Percentiles rank a stretch among this genome's conserved stretches.
Conservation (phyloP, 2,329 filamentous ascomycete genomes). For the Penicillium sp. region DNA sequence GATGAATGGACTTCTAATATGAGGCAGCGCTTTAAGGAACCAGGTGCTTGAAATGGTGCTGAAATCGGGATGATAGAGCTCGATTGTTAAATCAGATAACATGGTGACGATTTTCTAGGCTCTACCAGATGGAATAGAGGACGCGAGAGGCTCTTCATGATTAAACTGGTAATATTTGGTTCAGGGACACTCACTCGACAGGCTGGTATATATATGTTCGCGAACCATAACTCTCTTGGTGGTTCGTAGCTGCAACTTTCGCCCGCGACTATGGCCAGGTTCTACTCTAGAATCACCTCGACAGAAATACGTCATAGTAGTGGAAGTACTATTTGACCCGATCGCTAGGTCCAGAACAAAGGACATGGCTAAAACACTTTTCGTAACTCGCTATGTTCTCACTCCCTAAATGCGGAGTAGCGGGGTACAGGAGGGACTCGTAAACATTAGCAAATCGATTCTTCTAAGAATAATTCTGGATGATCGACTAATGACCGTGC, state of each 20-base stretch:
- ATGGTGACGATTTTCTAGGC: background rate
- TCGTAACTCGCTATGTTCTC: background rate
- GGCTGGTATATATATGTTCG: too few species aligned
- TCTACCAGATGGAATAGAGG: background rate
- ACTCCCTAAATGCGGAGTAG: constrained; percentile 7
- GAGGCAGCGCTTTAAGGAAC: background rate
- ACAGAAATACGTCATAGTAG: background rate
- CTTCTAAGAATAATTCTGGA: constrained; percentile 17
- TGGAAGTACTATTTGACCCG: background rate
- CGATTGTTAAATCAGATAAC: background rate
- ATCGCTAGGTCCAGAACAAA: background rate
- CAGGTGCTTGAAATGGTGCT: background rate
- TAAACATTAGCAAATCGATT: constrained; percentile 23
- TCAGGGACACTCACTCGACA: too few species aligned
- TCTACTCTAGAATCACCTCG: background rate
- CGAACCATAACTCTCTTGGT: too few species aligned
- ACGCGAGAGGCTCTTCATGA: background rate
- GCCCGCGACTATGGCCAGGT: background rate
- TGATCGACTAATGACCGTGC: constrained; percentile 9
- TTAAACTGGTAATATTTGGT: background rate
- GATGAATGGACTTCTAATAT: background rate
- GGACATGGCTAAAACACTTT: background rate
- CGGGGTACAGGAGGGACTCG: constrained; percentile 11
- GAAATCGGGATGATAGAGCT: background rate
- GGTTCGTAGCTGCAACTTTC: background rate